phyloP scores from a whole-genome alignment of 257 asterid species.

The Galeopsis tetrahit region DNA sequence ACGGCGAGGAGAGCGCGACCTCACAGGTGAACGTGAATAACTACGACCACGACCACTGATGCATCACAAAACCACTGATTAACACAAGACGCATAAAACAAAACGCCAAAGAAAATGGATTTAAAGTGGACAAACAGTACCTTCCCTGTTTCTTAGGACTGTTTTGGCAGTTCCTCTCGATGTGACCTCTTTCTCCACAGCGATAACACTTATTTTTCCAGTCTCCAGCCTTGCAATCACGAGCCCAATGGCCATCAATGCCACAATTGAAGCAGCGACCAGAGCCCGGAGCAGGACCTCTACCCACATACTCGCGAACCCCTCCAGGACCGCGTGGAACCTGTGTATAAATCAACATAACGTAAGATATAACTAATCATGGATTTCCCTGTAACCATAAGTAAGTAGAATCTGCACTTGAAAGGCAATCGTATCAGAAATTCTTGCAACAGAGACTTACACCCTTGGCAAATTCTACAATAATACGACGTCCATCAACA shows the following conservation, averaged over 20 bases:
- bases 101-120: not conserved
- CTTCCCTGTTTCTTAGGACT: slow-evolving; percentile 78
- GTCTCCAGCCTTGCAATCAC: slow-evolving; percentile 98
- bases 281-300: slow-evolving; percentile 98
- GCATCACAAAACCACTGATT: slow-evolving; percentile 20
- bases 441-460: slow-evolving; percentile 47
- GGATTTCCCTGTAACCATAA: not conserved
- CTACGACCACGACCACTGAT: slow-evolving; percentile 63
- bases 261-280: slow-evolving; percentile 99
- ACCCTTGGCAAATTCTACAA: slow-evolving; percentile 93
- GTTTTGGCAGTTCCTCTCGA: slow-evolving; percentile 88
- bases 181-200: slow-evolving; percentile 96
- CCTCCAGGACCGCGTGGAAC: slow-evolving; percentile 99
- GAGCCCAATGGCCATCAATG: slow-evolving; percentile 98
- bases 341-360: slow-evolving; percentile 47
- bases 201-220: slow-evolving; percentile 98
- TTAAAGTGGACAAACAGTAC: slow-evolving; percentile 38
- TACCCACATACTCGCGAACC: slow-evolving; percentile 76
- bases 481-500: slow-evolving; percentile 91
- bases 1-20: slow-evolving; percentile 85
- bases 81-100: not conserved
- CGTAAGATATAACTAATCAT: not conserved
- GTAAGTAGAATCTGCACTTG: not conserved
- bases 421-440: not conserved
- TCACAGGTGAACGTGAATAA: slow-evolving; percentile 78